These are phyloP conservation scores for Saccharomyces hybrid DNA, from an alignment of 1,139 yeast genomes.

Conservation along the genomic window DNA sequence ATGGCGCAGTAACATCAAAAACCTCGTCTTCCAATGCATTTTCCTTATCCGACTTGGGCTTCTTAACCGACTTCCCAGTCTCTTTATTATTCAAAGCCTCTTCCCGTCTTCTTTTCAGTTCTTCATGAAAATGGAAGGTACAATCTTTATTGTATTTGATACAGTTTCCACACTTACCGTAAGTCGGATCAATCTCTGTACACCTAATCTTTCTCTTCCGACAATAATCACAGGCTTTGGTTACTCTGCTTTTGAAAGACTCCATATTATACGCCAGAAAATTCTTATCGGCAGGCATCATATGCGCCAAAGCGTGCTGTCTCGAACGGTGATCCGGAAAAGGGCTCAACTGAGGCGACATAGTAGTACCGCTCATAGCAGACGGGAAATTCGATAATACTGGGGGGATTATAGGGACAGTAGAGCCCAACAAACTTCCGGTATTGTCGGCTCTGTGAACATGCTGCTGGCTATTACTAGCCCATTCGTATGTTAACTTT, in stretches of 20 bases:
- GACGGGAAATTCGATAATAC: not conserved
- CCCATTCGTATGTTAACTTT: not conserved
- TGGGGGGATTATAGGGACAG: not conserved
- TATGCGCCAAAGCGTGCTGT: not conserved
- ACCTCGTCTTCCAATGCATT: not conserved
- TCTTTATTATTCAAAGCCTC: not conserved
- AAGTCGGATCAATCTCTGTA: slow-evolving; percentile 21
- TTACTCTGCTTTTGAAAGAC: slow-evolving; percentile 20
- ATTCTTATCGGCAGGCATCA: not conserved
- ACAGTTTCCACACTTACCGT: slow-evolving; percentile 25
- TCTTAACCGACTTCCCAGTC: not conserved
- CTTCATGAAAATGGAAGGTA: slow-evolving; percentile 5
- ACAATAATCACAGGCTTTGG: slow-evolving; percentile 34
- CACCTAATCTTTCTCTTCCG: slow-evolving; percentile 33
- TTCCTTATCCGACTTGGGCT: not conserved
- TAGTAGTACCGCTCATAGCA: not conserved
- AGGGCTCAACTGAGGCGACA: not conserved
- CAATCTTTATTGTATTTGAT: slow-evolving; percentile 20
- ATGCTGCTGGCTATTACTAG: not conserved
- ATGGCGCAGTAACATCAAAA: not conserved
- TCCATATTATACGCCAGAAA: not conserved
- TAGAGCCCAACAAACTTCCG: not conserved
- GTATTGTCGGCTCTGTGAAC: not conserved
- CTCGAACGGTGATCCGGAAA: not conserved
- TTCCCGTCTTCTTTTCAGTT: not conserved